phyloP scores from a whole-genome alignment of 768 basidiomycete genomes.

The Tubosaeta sp. region DNA sequence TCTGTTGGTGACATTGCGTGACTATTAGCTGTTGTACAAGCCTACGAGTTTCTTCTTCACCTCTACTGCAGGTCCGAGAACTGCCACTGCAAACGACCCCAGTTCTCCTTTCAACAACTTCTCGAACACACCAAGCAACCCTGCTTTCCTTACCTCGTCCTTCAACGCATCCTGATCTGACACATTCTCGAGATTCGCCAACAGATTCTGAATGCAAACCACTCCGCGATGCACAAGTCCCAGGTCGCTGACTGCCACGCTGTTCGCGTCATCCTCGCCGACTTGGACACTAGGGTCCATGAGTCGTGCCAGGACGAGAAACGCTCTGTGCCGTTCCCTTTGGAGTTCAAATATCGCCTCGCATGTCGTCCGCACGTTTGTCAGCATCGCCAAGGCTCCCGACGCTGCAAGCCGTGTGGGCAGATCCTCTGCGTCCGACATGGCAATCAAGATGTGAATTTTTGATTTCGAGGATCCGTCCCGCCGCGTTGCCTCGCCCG shows the following conservation, averaged over 20 bases:
- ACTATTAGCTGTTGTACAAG: constrained; percentile 4
- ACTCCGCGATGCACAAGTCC: constrained; percentile 77
- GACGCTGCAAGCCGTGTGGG: constrained; percentile 87
- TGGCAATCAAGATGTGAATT: constrained; percentile 76
- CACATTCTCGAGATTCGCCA: constrained; percentile 40
- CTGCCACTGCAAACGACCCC: constrained; percentile 31
- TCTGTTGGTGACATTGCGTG: constrained; percentile 13
- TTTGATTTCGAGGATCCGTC: constrained; percentile 44
- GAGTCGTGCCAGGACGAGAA: constrained; percentile 63
- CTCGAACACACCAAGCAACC: constrained; percentile 51
- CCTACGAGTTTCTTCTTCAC: constrained; percentile 41
- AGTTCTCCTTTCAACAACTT: constrained; percentile 43
- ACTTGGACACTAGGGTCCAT: constrained; percentile 52
- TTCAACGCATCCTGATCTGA: constrained; percentile 40
- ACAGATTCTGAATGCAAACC: constrained; percentile 68
- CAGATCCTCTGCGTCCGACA: constrained; percentile 83
- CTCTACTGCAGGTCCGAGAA: constrained; percentile 50
- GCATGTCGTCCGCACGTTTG: constrained; percentile 58
- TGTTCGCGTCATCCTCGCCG: constrained; percentile 31
- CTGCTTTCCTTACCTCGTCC: constrained; percentile 48
- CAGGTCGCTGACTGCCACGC: constrained; percentile 34
- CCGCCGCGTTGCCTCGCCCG: constrained; percentile 41
- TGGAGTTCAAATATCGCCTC: constrained; percentile 59
- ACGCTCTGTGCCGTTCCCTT: constrained; percentile 55
- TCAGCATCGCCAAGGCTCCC: constrained; percentile 82